Percentiles rank a stretch among this genome's conserved stretches.
Conservation (phyloP, 2,329 filamentous ascomycete species). For the Geosmithia flava region DNA sequence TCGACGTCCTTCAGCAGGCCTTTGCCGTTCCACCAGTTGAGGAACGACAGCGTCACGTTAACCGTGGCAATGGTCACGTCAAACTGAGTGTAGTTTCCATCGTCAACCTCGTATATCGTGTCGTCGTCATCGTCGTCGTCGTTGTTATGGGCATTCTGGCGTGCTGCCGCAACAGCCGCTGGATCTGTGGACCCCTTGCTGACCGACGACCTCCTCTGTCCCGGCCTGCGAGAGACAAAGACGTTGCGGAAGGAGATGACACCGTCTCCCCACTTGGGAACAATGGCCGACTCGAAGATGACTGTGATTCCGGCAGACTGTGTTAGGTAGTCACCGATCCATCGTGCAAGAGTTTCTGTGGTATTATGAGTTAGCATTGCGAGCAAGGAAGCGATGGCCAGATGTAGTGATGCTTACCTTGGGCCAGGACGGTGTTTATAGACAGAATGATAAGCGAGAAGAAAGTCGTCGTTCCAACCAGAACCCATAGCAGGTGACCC, state of each 20-base stretch:
- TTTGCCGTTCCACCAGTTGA: conserved; percentile 99
- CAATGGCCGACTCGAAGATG: conserved; percentile 94
- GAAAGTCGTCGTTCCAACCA: conserved; percentile 96
- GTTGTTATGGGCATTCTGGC: conserved; percentile 20
- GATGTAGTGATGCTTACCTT: conserved; percentile 44
- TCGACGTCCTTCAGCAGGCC: conserved; percentile 85
- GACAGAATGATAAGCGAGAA: conserved; percentile 83
- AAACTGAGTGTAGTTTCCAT: conserved; percentile 96
- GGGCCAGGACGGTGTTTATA: conserved; percentile 93
- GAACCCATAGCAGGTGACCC: conserved; percentile 86
- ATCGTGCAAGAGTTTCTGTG: conserved; percentile 77
- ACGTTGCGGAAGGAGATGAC: conserved; percentile 97
- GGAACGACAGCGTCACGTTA: conserved; percentile 90
- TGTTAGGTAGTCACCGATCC: conserved; percentile 92
- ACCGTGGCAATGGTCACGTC: conserved; percentile 91
- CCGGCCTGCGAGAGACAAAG: conserved; percentile 83
- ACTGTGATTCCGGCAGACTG: conserved; percentile 87
- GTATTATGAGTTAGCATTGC: conserved; percentile 6
- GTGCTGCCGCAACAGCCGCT: conserved; percentile 73
- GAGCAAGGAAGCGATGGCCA: background rate
- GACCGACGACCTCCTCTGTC: conserved; percentile 69
- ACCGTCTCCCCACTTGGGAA: conserved; percentile 88
- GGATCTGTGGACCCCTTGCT: conserved; percentile 87
- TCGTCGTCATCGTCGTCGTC: conserved; percentile 4
- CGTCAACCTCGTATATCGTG: conserved; percentile 42